A percentile compares a stretch with the other conserved stretches of the same genome.
Conservation (phyloP, 1,284 basidiomycete genomes). For the Anthracocystis setariae region DNA sequence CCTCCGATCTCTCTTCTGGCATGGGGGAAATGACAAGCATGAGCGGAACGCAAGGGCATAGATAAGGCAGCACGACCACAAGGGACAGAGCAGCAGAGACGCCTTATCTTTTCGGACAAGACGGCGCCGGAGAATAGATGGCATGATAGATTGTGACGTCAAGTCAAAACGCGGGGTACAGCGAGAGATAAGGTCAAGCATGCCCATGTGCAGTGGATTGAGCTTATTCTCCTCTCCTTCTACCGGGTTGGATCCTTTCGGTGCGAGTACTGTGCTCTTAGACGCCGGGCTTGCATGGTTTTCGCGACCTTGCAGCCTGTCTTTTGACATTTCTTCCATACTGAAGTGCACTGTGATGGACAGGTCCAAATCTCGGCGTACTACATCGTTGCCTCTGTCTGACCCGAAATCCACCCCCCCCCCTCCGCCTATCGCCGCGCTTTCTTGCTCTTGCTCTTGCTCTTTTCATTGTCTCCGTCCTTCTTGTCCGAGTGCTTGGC, state of each 20-base stretch:
- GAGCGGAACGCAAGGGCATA: not conserved
- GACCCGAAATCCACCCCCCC: not conserved
- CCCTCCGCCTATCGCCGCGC: not conserved
- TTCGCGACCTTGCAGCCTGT: no score
- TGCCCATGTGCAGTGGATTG: not conserved
- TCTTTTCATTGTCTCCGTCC: not conserved
- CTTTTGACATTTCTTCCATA: no score
- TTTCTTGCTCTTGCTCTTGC: not conserved
- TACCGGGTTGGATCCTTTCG: no score
- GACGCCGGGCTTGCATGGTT: no score
- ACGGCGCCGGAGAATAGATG: not conserved
- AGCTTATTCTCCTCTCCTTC: not conserved
- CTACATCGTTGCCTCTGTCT: not conserved
- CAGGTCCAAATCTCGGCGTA: no score
- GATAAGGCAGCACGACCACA: not conserved
- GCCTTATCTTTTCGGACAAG: not conserved
- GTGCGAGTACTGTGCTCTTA: no score
- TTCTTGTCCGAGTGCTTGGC: not conserved
- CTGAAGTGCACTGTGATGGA: no score
- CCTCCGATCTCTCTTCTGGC: not conserved
- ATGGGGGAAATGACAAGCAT: not conserved
- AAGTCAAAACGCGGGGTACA: not conserved
- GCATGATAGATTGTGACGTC: not conserved
- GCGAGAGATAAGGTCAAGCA: not conserved
- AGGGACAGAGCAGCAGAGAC: not conserved